Conservation (phyloP, 441 rosid species). For the Pelargonium myrrhifolium region DNA sequence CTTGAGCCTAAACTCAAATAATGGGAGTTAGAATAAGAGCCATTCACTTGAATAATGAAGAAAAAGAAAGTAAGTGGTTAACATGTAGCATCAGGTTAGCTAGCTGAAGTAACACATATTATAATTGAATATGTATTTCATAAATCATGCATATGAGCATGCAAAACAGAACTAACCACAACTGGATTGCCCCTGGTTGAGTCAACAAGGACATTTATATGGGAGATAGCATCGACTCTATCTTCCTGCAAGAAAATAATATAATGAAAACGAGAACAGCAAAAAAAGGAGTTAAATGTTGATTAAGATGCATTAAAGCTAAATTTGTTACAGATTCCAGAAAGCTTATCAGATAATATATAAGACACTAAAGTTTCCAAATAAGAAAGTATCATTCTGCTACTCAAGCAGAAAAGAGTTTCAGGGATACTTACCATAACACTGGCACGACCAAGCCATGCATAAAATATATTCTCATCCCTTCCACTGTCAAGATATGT, state of each 20-base stretch:
- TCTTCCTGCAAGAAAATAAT: constrained; percentile 45
- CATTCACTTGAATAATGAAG: constrained; percentile 12
- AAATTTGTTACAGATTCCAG: neutral
- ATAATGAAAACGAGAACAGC: constrained; percentile 4
- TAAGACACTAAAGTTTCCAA: constrained; percentile 10
- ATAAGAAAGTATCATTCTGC: constrained; percentile 8
- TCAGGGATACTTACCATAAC: constrained; percentile 37
- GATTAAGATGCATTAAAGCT: neutral
- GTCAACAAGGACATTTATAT: constrained; percentile 33
- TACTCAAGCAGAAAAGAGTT: neutral
- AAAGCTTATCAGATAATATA: neutral
- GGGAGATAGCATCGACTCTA: constrained; percentile 41
- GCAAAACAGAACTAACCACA: constrained; percentile 34
- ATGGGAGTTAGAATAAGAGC: constrained; percentile 1
- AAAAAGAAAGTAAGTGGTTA: constrained; percentile 6
- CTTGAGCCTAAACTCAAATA: constrained; percentile 53
- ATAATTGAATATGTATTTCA: constrained; percentile 7
- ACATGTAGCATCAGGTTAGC: constrained; percentile 10
- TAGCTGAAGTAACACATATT: constrained; percentile 3
- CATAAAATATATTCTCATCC: constrained; percentile 61
- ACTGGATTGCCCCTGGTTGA: constrained; percentile 43
- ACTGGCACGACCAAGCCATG: constrained; percentile 73
- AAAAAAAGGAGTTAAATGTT: too few relatives aligned
- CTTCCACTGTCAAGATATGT: constrained; percentile 57
- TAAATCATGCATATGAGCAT: neutral